phyloP scores from a whole-genome alignment of 1,284 basidiomycete species.

The Ustilago lituana region DNA sequence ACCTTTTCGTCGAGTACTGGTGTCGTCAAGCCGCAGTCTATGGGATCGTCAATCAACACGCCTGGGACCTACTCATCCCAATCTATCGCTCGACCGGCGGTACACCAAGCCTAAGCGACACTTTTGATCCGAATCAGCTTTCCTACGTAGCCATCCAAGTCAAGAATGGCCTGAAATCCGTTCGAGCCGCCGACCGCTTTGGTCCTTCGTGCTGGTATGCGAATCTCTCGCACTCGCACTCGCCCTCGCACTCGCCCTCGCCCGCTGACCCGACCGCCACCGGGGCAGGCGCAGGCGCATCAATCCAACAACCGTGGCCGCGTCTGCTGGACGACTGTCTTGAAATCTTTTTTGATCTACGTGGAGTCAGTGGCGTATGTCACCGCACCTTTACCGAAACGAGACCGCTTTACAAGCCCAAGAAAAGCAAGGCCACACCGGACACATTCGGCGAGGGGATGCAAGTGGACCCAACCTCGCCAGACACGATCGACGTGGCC shows the following conservation, averaged over 20 bases:
- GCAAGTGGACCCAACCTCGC: not conserved
- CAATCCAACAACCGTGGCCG: not conserved
- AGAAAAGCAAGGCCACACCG: not conserved
- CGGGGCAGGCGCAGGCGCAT: not conserved
- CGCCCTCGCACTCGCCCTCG: too few species aligned
- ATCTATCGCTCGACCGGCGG: not conserved
- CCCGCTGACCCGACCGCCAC: not conserved
- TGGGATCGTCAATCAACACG: too few species aligned
- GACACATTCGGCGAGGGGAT: not conserved
- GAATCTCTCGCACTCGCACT: too few species aligned
- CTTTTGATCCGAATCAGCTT: slow-evolving; percentile 7
- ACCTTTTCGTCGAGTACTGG: slow-evolving; percentile 2
- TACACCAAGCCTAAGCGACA: not conserved
- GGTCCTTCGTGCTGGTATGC: slow-evolving; percentile 1
- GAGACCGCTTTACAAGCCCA: not conserved
- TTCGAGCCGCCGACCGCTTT: not conserved
- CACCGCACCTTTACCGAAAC: not conserved
- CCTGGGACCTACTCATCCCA: too few species aligned
- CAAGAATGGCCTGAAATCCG: not conserved
- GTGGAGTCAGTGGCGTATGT: too few species aligned
- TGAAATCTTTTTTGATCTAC: slow-evolving; percentile 2
- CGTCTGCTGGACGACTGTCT: slow-evolving; percentile 1
- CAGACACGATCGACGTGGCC: not conserved
- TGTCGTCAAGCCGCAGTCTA: too few species aligned
- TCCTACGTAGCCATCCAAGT: slow-evolving; percentile 14